Percentiles rank a stretch among this genome's conserved stretches.
These are phyloP conservation scores for Silene conica DNA, from an alignment of 148 eudicot species.

Conservation along the genomic window DNA sequence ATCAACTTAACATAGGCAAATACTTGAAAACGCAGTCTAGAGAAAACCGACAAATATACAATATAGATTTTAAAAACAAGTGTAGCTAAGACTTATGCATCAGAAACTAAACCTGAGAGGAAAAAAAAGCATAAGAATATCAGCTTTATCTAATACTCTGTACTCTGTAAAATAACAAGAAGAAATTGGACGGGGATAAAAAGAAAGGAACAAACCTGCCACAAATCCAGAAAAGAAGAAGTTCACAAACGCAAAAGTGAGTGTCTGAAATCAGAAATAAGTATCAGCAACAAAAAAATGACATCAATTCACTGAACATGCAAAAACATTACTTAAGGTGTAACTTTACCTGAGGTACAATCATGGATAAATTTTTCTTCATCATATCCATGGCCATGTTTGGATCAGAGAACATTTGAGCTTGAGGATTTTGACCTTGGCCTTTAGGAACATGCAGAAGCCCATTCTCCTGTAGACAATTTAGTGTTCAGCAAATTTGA, in stretches of 20 bases:
- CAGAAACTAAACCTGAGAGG: background rate
- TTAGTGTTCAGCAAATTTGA: background rate
- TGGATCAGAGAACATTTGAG: slow-evolving; percentile 99
- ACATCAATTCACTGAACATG: slow-evolving; percentile 3
- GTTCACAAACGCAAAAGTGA: slow-evolving; percentile 97
- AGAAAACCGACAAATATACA: background rate
- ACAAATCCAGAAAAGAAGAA: slow-evolving; percentile 99
- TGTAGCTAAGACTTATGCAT: background rate
- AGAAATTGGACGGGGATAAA: background rate
- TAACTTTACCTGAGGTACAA: slow-evolving; percentile 72
- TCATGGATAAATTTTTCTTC: slow-evolving; percentile 99
- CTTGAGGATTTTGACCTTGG: slow-evolving; percentile 82
- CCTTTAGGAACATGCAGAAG: slow-evolving; percentile 90
- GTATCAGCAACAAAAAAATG: background rate
- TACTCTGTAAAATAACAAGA: background rate
- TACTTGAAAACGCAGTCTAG: background rate
- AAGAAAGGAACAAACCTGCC: slow-evolving; percentile 58
- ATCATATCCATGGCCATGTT: slow-evolving; percentile 99
- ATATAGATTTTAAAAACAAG: background rate
- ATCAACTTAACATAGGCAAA: background rate
- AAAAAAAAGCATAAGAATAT: background rate
- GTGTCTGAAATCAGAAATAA: slow-evolving; percentile 53
- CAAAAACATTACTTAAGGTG: background rate
- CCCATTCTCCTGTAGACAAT: slow-evolving; percentile 75
- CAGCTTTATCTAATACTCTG: background rate